These are phyloP conservation scores for Emmonsia crescens DNA, from an alignment of 2,329 filamentous ascomycete genomes.

Conservation along the genomic window DNA sequence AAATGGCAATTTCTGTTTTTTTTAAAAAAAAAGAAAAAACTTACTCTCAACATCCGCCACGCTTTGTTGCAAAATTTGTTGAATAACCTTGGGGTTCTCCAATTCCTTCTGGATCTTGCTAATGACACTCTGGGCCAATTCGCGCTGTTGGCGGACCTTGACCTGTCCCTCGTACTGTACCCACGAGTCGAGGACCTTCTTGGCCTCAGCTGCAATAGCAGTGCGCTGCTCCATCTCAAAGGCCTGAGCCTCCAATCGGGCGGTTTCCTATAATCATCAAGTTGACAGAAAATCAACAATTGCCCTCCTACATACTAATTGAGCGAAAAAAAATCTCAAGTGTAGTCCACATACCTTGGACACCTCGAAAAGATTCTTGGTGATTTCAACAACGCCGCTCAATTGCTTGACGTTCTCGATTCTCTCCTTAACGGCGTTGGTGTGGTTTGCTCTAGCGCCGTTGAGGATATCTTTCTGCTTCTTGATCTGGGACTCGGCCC, in stretches of 20 bases:
- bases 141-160: conserved; percentile 96
- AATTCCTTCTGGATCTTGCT: conserved; percentile 98
- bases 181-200: conserved; percentile 94
- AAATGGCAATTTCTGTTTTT: not conserved
- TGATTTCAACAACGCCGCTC: conserved; percentile 86
- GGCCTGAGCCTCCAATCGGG: conserved; percentile 86
- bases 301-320: not conserved
- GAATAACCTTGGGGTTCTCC: conserved; percentile 90
- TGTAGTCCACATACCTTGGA: conserved; percentile 65
- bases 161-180: conserved; percentile 97
- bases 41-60: conserved; percentile 91
- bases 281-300: not conserved
- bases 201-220: conserved; percentile 82
- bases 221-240: conserved; percentile 97
- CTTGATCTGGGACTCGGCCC: conserved; percentile 77
- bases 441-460: conserved; percentile 87
- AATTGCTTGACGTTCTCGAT: conserved; percentile 94
- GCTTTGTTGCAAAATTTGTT: conserved; percentile 97
- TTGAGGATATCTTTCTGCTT: conserved; percentile 96
- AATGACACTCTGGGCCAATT: conserved; percentile 86
- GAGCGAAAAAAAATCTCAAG: not conserved
- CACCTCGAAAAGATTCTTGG: conserved; percentile 92
- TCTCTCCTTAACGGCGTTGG: conserved; percentile 83
- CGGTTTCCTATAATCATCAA: conserved; percentile 64
- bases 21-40: conserved; percentile 22